These are phyloP conservation scores for Backusella tuberculispora DNA, from an alignment of 192 early-diverging fungal genomes.

Conservation along the genomic window DNA sequence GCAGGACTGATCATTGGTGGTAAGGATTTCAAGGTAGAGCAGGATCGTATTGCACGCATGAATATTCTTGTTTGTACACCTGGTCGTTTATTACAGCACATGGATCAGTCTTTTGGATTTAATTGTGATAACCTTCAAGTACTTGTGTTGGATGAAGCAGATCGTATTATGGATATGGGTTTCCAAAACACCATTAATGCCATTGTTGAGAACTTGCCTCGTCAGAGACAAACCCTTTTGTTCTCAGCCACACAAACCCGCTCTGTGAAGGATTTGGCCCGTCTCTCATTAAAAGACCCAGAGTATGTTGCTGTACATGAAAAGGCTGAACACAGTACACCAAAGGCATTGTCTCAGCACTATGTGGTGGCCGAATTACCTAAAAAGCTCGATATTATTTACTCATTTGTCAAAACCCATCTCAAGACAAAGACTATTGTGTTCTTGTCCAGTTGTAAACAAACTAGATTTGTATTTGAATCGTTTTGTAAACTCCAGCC, in stretches of 20 bases:
- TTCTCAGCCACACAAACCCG: constrained; percentile 99
- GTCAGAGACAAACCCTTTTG: constrained; percentile 86
- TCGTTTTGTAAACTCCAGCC: constrained; percentile 95
- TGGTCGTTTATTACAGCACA: constrained; percentile 84
- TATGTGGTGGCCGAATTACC: constrained; percentile 84
- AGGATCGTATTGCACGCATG: constrained; percentile 73
- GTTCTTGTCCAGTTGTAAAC: constrained; percentile 96
- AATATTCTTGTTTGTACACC: constrained; percentile 86
- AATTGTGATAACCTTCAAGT: constrained; percentile 78
- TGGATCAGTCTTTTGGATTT: constrained; percentile 93
- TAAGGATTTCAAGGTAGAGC: constrained; percentile 84
- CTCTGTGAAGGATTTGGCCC: constrained; percentile 90
- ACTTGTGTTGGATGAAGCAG: constrained; percentile 85
- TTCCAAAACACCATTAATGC: constrained; percentile 84
- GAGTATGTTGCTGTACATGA: constrained; percentile 97
- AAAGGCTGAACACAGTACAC: constrained; percentile 78
- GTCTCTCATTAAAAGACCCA: constrained; percentile 86
- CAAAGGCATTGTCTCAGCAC: constrained; percentile 80
- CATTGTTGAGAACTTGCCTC: constrained; percentile 83
- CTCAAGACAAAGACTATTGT: constrained; percentile 87
- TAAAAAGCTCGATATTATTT: constrained; percentile 95
- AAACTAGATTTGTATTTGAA: constrained; percentile 94
- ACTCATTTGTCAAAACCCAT: constrained; percentile 95
- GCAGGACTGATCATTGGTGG: constrained; percentile 95
- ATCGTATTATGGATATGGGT: constrained; percentile 87